Base-by-base conservation (phyloP, 306 rosid genomes). In the Vicia villosa region DNA sequence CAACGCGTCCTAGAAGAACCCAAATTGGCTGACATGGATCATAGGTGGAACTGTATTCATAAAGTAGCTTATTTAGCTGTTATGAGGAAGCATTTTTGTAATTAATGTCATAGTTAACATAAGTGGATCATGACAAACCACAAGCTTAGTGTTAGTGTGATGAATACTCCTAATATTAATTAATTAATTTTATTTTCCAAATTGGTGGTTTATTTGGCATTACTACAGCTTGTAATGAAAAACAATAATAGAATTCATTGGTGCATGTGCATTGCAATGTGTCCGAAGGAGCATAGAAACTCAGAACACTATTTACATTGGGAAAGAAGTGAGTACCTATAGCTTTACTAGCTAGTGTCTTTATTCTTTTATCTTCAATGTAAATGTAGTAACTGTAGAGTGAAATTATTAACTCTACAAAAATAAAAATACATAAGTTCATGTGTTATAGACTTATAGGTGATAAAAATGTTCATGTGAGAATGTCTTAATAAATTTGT, bases 181-280 rank as follows among this genome's bases (percentile, higher is more conserved):
- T 57, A 30, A 30, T 41, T 59, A 55, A 12, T 55, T 56, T 34
- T 42, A 43, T 56, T 24, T 15, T 56, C 69, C 73, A 69, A 74
- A 64, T 65, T 34, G 63, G 21, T 77, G 43, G 60, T 58, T 77
- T 77, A 43, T 54, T 61, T 54, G 71, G 34, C 30, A 58, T 20
- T 32, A 13, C 63, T 41, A 70, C 80, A 80, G 77, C 77, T 75
- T 56, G 70, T 80, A 50, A 55, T 66, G 52, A 37, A 79, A 74
- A 50, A 74, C 63, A 69, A 75, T 70, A 49, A 75, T 75, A 42
- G 56, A 65, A 69, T 71, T 75, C 49, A 47, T 65, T 1, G 58
- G 57, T 52, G 75, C 81, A 80, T 76, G 81, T 80, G 84, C 74
- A 63, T n/a, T 47, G 61, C 74, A 63, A 38, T 47, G 61, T 57